These are phyloP conservation scores for Aspergillus ustus DNA, from an alignment of 2,329 filamentous ascomycete species.

Conservation along the genomic window DNA sequence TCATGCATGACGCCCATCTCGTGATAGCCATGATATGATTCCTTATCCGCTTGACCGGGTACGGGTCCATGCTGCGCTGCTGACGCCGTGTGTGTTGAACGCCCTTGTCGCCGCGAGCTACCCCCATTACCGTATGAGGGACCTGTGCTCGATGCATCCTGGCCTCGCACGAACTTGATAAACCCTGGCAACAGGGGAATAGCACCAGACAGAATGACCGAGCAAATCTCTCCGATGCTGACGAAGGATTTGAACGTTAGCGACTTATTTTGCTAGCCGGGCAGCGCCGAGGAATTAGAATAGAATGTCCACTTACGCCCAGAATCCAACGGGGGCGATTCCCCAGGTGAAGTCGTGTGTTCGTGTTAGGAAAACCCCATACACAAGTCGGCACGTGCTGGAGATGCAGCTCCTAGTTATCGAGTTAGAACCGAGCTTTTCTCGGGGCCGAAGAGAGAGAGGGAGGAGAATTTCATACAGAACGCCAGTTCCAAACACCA, in stretches of 20 bases:
- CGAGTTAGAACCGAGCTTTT: neutral
- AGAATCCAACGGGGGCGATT: neutral
- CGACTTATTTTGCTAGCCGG: neutral
- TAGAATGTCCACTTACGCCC: neutral
- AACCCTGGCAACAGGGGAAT: conserved; percentile 2
- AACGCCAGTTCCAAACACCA: conserved; percentile 8
- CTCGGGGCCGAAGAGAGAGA: no score
- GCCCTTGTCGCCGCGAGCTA: neutral
- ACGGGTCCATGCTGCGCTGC: neutral
- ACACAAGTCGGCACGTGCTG: neutral
- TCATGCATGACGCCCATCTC: conserved; percentile 2
- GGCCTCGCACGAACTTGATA: conserved; percentile 1
- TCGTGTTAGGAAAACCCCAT: neutral
- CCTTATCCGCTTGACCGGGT: neutral
- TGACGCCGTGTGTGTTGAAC: neutral
- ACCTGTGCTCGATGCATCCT: neutral
- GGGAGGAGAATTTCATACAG: neutral
- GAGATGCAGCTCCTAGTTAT: neutral
- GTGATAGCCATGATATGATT: neutral
- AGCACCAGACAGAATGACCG: neutral
- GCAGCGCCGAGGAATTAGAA: neutral
- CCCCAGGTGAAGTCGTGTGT: conserved; percentile 5
- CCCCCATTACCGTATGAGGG: neutral
- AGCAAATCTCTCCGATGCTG: conserved; percentile 3
- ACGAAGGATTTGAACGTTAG: neutral